phyloP scores from a whole-genome alignment of 139 green algal genomes.

The Pseudopediastrum boryanum region DNA sequence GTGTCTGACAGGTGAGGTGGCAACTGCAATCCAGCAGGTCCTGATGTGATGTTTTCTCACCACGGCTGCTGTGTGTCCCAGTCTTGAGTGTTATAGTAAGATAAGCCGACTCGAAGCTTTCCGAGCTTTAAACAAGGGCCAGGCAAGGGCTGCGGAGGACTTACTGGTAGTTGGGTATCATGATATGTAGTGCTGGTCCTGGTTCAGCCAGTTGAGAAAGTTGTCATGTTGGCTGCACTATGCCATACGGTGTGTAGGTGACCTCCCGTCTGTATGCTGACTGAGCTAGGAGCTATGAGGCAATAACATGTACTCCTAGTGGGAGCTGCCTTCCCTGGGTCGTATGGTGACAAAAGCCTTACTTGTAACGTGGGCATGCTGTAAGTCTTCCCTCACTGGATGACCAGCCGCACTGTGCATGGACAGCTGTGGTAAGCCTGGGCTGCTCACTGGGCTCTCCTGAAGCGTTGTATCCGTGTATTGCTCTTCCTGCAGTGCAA shows the following conservation, averaged over 20 bases:
- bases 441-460: background rate
- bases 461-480: background rate
- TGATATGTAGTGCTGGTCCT: background rate
- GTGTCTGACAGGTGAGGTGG: conserved; percentile 62
- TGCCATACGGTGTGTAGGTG: too few relatives aligned
- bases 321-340: too few relatives aligned
- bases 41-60: background rate
- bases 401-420: background rate
- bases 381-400: background rate
- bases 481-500: conserved; percentile 55
- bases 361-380: background rate
- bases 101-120: background rate
- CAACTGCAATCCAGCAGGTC: background rate
- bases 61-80: background rate
- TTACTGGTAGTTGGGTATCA: too few relatives aligned
- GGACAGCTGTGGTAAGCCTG: background rate
- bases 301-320: background rate
- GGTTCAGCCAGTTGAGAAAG: too few relatives aligned
- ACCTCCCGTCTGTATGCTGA: too few relatives aligned
- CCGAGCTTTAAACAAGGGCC: too few relatives aligned
- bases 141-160: too few relatives aligned
- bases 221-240: too few relatives aligned
- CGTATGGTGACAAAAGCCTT: too few relatives aligned
- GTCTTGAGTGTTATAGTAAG: background rate
- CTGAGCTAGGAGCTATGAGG: too few relatives aligned